phyloP scores from a whole-genome alignment of 163 green algal species.

The Volvox carteri region DNA sequence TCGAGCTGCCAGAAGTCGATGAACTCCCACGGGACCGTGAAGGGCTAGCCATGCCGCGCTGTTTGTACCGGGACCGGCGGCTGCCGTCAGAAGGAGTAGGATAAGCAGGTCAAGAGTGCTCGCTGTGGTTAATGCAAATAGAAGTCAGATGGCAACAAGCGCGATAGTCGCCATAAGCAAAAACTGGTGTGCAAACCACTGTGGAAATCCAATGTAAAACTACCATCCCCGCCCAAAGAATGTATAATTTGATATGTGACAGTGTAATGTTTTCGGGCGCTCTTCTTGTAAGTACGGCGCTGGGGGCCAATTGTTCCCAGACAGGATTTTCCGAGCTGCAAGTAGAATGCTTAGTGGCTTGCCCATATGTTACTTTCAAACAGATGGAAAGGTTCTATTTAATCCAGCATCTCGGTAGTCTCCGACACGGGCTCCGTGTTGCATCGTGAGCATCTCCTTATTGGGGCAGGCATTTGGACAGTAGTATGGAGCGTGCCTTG shows the following conservation, averaged over 20 bases:
- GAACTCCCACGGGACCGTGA: slow-evolving; percentile 25
- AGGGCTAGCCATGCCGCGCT: slow-evolving; percentile 14
- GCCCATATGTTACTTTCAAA: neutral
- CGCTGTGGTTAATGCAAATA: too few relatives aligned
- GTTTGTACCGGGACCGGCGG: neutral
- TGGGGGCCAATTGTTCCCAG: neutral
- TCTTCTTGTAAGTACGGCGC: neutral
- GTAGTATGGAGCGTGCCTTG: slow-evolving; percentile 50
- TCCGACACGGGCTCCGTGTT: neutral
- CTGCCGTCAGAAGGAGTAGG: neutral
- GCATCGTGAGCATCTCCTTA: too few relatives aligned
- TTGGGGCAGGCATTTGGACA: neutral
- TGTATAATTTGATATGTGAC: too few relatives aligned
- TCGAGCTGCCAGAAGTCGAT: slow-evolving; percentile 12
- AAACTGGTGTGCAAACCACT: too few relatives aligned
- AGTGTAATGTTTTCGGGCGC: too few relatives aligned
- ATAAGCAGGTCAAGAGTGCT: too few relatives aligned
- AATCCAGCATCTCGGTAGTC: neutral
- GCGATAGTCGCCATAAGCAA: too few relatives aligned
- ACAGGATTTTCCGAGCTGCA: neutral
- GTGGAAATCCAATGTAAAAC: too few relatives aligned
- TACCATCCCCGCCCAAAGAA: too few relatives aligned
- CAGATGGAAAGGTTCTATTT: slow-evolving; percentile 12
- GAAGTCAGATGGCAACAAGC: too few relatives aligned
- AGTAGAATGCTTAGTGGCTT: neutral